Evolutionary conservation across 495 filamentous ascomycete species (phyloP).

Genomic region (Parachaetomium inaequale): DNA sequence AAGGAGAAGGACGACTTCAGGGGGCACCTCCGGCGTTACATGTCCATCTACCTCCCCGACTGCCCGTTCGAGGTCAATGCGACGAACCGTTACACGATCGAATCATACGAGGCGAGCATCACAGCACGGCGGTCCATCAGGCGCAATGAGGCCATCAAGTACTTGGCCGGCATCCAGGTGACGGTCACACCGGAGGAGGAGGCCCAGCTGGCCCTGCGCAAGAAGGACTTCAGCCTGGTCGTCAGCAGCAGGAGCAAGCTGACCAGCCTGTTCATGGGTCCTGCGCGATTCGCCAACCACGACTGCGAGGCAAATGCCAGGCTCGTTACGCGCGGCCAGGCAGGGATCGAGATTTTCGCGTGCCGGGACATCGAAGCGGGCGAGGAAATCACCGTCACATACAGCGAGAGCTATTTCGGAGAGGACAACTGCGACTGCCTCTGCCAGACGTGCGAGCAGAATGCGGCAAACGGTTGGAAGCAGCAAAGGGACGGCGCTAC

Average conservation of each 20-base stretch:
- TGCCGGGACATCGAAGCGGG: slow-evolving; percentile 75
- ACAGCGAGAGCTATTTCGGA: slow-evolving; percentile 95
- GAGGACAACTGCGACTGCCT: slow-evolving; percentile 93
- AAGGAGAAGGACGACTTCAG: slow-evolving; percentile 86
- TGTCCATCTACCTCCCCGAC: slow-evolving; percentile 87
- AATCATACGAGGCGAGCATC: slow-evolving; percentile 78
- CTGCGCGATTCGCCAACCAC: slow-evolving; percentile 94
- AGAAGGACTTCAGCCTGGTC: slow-evolving; percentile 94
- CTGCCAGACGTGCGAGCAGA: slow-evolving; percentile 80
- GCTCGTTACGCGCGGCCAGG: slow-evolving; percentile 72
- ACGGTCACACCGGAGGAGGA: slow-evolving; percentile 88
- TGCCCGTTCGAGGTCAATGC: slow-evolving; percentile 91
- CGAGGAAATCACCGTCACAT: slow-evolving; percentile 93
- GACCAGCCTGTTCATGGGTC: slow-evolving; percentile 86
- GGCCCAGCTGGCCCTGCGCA: slow-evolving; percentile 65
- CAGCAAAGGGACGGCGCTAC: slow-evolving; percentile 38
- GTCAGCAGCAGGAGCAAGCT: slow-evolving; percentile 86
- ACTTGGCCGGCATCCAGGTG: slow-evolving; percentile 83
- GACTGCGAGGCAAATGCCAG: slow-evolving; percentile 92
- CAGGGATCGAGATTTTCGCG: slow-evolving; percentile 85
- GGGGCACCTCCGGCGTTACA: slow-evolving; percentile 82
- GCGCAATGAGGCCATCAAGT: slow-evolving; percentile 82
- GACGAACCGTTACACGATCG: slow-evolving; percentile 94
- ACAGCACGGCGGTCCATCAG: slow-evolving; percentile 76
- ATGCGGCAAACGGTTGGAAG: slow-evolving; percentile 76